Evolutionary conservation across 768 basidiomycete genomes (phyloP), one percentile per base, ranked within the genome.

Genomic region (Naganishia vishniacii): DNA sequence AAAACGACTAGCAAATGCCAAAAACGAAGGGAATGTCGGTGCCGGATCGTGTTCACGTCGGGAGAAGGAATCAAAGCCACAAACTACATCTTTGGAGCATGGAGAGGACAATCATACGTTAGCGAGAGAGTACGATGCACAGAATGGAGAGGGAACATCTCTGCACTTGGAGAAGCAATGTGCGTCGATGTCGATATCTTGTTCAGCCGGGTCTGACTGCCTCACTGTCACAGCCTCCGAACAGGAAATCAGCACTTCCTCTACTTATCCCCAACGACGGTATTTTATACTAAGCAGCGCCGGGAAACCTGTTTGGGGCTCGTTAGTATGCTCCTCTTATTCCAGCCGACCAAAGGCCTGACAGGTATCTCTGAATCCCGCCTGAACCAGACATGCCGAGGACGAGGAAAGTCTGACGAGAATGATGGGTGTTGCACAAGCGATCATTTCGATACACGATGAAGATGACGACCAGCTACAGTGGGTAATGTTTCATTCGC

Each of bases 281-380:
- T 99, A 97, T 76, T 95, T 89, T 72, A 84, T 97, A 16, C 82
- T 98, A 20, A 97, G 93, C 0, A 86, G 93, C 67, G 95, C 95
- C 31, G 95, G 95, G 29, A 98, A 99, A 77, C 93, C 93, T n/a
- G 92, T 99, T 12, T 99, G 89, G 72, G 82, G 85, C 45, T 90
- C 89, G 92, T 88, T 75, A 65, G 80, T 69, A 40, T 40, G 45
- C 60, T 45, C 23, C 56, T 78, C 81, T 18, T 28, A n/a, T 48
- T 18, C 63, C 4, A 23, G 12, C 3, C 28, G n/a, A 61, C 12
- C 4, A 16, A 12, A 15, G 64, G 25, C 6, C 16, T 44, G 15
- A 18, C 31, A 20, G n/a, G 31, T n/a, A 28, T 26, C n/a, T 26
- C 31, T 28, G 8, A 31, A n/a, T n/a, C 42, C n/a, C 18, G 34